Percentiles rank a stretch among this genome's conserved stretches.
These are phyloP conservation scores for Fraxinus latifolia DNA, from an alignment of 305 asterid species.

Conservation along the genomic window DNA sequence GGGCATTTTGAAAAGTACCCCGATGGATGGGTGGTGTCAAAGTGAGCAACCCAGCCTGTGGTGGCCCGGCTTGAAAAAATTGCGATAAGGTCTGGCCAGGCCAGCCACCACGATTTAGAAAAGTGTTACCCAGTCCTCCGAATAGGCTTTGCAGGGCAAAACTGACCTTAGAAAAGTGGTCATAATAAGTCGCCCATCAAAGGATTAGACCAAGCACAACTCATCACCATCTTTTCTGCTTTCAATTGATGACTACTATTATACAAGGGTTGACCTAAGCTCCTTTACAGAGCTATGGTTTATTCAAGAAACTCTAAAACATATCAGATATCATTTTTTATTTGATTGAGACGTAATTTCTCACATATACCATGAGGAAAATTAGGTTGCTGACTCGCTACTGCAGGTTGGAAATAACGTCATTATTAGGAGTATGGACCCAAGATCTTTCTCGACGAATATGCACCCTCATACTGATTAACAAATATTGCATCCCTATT, in stretches of 20 bases:
- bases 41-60: not conserved
- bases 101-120: not conserved
- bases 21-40: not conserved
- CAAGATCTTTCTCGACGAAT: not conserved
- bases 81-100: not conserved
- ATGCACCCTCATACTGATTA: not conserved
- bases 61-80: not conserved
- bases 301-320: not conserved
- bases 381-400: not conserved
- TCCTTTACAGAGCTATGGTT: not conserved
- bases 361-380: not conserved
- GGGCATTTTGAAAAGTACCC: too few species aligned
- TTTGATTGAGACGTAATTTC: too few species aligned
- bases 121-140: not conserved
- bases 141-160: not conserved
- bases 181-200: not conserved
- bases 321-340: too few species aligned
- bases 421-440: not conserved
- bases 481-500: not conserved
- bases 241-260: constrained; percentile 25
- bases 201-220: not conserved
- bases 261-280: constrained; percentile 18
- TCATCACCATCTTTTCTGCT: constrained; percentile 9
- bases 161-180: not conserved
- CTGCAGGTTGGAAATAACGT: not conserved